Base-by-base conservation (phyloP, 176 grass and related monocot species). In the Pontederia crassipes region DNA sequence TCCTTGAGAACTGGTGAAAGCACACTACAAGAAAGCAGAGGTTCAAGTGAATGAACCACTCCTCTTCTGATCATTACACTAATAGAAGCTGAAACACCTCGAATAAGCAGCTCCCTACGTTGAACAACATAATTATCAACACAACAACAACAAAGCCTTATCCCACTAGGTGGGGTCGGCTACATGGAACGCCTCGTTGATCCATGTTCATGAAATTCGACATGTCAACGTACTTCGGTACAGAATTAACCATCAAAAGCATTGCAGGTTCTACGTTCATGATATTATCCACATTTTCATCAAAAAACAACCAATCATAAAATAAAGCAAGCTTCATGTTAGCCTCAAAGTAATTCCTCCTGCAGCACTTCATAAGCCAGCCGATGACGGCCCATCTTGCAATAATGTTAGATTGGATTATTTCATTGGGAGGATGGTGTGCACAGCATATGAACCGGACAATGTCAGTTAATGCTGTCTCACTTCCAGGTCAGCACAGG, bases 221-320 rank as follows among this genome's bases (percentile, higher is more conserved):
- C 52, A 95, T 86, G 17, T 95, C 85, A 2, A 71, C 45, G 69
- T 95, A 86, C 63, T 89, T 86, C 54, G 85, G 77, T 56, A 81
- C 46, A 4, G 89, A 95, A 67, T 88, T 86, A 69, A 86, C 79
- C 77, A 95, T 95, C 55, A 89, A 70, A 52, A 95, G 79, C 85
- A 95, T 95, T 11, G 85, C 85, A n/a, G 89, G 89, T 32, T 95
- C 89, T 18, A 95, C 74, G 65, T 86, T 77, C 89, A 95, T 95
- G 72, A 89, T 59, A 51, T 49, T 89, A 57, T 72, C 77, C 45
- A 58, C 70, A 0, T 15, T 70, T 46, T 86, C 77, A 11, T 89
- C 69, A 9, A 86, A 95, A 66, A 89, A 86, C 26, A 95, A 59
- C 89, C 89, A 95, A 59, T 89, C 85, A 56, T 86, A 95, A 66